Evolutionary conservation across 306 rosid species (phyloP).

Genomic region (Lathyrus tuberosus): DNA sequence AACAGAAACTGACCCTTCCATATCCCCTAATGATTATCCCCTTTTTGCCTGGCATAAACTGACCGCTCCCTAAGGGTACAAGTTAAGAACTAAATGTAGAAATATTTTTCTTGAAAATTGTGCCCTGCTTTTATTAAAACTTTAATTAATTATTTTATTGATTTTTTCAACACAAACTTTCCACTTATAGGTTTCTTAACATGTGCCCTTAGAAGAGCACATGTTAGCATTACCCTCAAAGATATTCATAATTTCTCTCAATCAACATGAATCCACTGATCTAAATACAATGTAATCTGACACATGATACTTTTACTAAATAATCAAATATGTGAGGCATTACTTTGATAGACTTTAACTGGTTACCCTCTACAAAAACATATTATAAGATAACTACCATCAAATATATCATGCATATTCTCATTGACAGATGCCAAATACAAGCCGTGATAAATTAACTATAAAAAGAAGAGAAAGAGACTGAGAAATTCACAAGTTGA

Average conservation of each 20-base stretch:
- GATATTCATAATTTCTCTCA: slow-evolving; percentile 15
- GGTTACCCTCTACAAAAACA: slow-evolving; percentile 4
- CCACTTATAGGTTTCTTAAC: no score
- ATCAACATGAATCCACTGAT: slow-evolving; percentile 21
- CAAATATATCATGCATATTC: slow-evolving; percentile 16
- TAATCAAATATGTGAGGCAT: slow-evolving; percentile 16
- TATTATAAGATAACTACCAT: slow-evolving; percentile 14
- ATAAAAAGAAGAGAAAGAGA: slow-evolving; percentile 17
- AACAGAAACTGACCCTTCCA: neutral
- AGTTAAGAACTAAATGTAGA: no score
- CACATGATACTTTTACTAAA: slow-evolving; percentile 4
- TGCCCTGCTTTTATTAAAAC: no score
- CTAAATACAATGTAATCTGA: slow-evolving; percentile 27
- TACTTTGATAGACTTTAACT: slow-evolving; percentile 6
- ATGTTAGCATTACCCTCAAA: no score
- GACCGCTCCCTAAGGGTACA: no score
- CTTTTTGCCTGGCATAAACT: neutral
- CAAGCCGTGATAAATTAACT: slow-evolving; percentile 32
- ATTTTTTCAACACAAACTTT: no score
- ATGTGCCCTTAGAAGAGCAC: no score
- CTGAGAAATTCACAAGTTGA: slow-evolving; percentile 10
- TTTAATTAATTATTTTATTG: no score
- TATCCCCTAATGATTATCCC: neutral
- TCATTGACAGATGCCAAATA: slow-evolving; percentile 1
- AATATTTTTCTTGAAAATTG: no score